Evolutionary conservation across 1,139 yeast genomes (phyloP).

Genomic region (Nadsonia commutata): DNA sequence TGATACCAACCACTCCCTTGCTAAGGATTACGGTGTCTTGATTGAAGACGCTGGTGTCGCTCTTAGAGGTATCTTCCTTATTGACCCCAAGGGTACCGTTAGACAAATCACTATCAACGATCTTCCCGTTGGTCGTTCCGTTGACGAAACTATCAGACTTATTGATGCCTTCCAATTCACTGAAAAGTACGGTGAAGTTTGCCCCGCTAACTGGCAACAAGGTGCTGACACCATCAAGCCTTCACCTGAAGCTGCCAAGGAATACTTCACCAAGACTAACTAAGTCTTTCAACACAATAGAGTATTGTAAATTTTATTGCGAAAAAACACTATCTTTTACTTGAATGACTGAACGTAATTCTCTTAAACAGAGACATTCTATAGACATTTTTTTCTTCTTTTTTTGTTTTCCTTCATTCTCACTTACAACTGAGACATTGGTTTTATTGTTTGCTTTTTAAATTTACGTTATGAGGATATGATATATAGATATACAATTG

Average conservation of each 20-base stretch:
- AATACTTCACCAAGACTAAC: conserved; percentile 55
- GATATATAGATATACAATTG: no score
- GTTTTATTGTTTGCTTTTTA: no score
- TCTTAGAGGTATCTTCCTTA: conserved; percentile 92
- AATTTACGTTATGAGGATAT: no score
- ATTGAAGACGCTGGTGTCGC: conserved; percentile 93
- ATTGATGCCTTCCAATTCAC: conserved; percentile 98
- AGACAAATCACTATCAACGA: conserved; percentile 97
- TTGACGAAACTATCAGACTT: conserved; percentile 92
- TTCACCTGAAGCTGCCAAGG: conserved; percentile 66
- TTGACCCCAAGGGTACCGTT: conserved; percentile 86
- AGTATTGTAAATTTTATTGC: no score
- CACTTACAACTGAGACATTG: no score
- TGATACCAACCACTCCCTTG: conserved; percentile 89
- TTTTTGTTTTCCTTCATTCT: no score
- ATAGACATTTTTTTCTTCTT: no score
- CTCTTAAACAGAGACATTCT: no score
- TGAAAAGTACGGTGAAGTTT: conserved; percentile 94
- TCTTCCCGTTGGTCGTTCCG: conserved; percentile 97
- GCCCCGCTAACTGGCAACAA: conserved; percentile 99
- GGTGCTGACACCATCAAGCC: conserved; percentile 93
- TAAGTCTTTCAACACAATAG: conserved; percentile 4
- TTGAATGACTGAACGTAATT: no score
- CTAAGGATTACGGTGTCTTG: conserved; percentile 93
- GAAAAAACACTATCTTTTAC: no score